phyloP scores from a whole-genome alignment of 1,284 basidiomycete species.

The Irpex sp. region DNA sequence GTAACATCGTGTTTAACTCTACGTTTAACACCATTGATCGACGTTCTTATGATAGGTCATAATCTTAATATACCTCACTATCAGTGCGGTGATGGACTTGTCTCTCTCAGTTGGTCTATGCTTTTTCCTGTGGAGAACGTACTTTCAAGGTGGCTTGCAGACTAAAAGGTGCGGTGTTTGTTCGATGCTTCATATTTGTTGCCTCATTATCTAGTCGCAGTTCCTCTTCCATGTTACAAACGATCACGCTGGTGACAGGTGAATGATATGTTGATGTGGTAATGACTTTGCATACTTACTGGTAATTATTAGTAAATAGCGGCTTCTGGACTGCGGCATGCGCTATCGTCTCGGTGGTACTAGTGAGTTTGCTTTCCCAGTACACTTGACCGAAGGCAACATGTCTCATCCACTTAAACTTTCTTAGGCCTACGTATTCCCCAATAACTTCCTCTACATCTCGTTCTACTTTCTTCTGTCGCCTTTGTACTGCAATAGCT shows the following conservation, averaged over 20 bases:
- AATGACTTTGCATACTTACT: neutral
- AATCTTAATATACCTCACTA: neutral
- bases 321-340: neutral
- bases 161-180: neutral
- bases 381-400: too few species aligned
- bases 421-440: neutral
- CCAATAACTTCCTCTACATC: neutral
- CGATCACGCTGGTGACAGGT: neutral
- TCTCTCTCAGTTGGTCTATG: neutral
- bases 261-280: neutral
- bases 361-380: neutral
- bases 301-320: neutral
- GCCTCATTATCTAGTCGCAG: neutral
- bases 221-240: neutral
- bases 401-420: neutral
- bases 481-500: neutral
- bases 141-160: neutral
- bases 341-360: neutral
- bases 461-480: neutral
- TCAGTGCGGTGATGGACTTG: neutral
- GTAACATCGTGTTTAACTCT: too few species aligned
- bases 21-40: neutral
- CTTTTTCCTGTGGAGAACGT: neutral
- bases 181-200: neutral
- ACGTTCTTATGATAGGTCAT: neutral